Conservation (phyloP, 2,329 filamentous ascomycete genomes). For the Aspergillus uvarum region DNA sequence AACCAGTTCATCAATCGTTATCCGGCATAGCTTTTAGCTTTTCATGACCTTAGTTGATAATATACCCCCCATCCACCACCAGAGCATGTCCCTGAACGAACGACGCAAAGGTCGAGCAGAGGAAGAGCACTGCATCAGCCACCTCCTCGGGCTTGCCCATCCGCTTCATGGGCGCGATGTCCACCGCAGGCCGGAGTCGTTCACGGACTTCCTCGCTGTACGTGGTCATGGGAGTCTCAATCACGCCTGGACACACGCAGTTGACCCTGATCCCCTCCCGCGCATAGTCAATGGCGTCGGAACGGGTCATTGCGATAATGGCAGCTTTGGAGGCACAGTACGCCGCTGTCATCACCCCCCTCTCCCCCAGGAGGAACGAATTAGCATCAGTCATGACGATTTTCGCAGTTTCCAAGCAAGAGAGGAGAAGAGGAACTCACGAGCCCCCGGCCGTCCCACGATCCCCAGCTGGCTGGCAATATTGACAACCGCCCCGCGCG, state of each 20-base stretch:
- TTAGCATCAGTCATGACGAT: too few relatives aligned
- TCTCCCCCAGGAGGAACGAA: too few relatives aligned
- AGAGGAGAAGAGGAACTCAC: slow-evolving; percentile 35
- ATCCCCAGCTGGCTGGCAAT: slow-evolving; percentile 55
- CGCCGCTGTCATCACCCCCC: too few relatives aligned
- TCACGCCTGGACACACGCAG: slow-evolving; percentile 43
- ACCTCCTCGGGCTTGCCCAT: slow-evolving; percentile 54
- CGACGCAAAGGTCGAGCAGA: slow-evolving; percentile 51
- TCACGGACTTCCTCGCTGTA: slow-evolving; percentile 41
- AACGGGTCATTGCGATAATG: slow-evolving; percentile 57
- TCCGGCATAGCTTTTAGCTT: not conserved
- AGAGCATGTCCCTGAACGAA: slow-evolving; percentile 55
- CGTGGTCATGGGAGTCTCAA: slow-evolving; percentile 51
- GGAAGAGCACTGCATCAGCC: slow-evolving; percentile 51
- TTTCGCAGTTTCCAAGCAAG: too few relatives aligned
- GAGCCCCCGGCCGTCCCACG: slow-evolving; percentile 48
- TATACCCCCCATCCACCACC: slow-evolving; percentile 56
- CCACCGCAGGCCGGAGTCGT: slow-evolving; percentile 43
- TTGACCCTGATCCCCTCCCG: slow-evolving; percentile 34
- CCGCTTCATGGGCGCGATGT: slow-evolving; percentile 52
- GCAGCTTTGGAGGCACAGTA: slow-evolving; percentile 61
- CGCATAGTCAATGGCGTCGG: slow-evolving; percentile 59
- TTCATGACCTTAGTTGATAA: slow-evolving; percentile 34
- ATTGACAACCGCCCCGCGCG: slow-evolving; percentile 53
- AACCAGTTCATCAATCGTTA: not conserved